Conservation (phyloP, 2,329 filamentous ascomycete species). For the Colletotrichum sp. region DNA sequence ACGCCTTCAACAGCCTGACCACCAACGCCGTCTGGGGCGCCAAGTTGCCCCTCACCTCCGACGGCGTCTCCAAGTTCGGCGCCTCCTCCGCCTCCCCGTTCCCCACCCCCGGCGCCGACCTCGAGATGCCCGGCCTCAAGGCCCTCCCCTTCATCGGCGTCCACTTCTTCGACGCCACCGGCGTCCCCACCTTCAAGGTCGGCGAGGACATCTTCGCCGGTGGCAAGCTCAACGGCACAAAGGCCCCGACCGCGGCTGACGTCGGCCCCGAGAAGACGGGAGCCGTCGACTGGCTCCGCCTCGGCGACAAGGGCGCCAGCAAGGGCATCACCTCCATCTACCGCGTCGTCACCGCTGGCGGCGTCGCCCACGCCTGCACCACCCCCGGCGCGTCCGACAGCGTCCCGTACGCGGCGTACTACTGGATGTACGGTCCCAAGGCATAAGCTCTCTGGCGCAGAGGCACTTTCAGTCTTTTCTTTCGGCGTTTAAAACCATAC, state of each 20-base stretch:
- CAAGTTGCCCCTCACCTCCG: conserved; percentile 54
- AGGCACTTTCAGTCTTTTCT: neutral
- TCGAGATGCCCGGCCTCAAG: conserved; percentile 38
- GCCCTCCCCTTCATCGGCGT: conserved; percentile 58
- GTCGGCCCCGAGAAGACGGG: conserved; percentile 52
- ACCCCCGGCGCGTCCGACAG: conserved; percentile 48
- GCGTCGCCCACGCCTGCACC: conserved; percentile 48
- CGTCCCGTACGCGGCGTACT: conserved; percentile 61
- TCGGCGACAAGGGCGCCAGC: conserved; percentile 46
- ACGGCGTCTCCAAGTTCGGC: conserved; percentile 38
- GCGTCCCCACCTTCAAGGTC: conserved; percentile 67
- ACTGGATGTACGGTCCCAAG: conserved; percentile 59
- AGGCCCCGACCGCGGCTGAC: conserved; percentile 57
- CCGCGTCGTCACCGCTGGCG: conserved; percentile 61
- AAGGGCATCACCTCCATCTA: conserved; percentile 50
- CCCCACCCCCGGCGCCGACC: conserved; percentile 39
- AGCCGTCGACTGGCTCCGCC: conserved; percentile 61
- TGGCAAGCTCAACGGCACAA: conserved; percentile 53
- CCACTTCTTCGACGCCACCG: conserved; percentile 67
- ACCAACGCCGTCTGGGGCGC: conserved; percentile 43
- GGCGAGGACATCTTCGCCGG: conserved; percentile 45
- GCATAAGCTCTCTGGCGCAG: neutral
- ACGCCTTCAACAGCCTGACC: conserved; percentile 46
- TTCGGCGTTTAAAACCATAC: neutral
- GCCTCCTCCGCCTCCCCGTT: conserved; percentile 54